Conservation (phyloP, 352 stramenopile genomes). For the Hyphochytrium catenoides region DNA sequence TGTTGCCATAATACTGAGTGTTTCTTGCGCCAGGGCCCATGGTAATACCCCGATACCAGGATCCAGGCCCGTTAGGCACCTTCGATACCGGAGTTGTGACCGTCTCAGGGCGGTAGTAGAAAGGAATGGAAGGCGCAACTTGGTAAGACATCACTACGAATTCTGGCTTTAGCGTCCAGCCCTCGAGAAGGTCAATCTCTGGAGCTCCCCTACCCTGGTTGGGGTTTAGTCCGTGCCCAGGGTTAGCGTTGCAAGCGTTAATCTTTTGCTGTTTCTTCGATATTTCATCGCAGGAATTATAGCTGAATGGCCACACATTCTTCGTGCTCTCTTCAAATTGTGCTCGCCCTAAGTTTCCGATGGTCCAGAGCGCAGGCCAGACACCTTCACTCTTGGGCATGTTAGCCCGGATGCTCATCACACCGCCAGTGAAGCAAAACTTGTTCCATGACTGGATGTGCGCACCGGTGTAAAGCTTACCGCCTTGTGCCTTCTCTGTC, state of each 20-base stretch:
- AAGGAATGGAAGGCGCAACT: conserved; percentile 33
- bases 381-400: conserved; percentile 24
- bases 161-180: conserved; percentile 31
- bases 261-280: conserved; percentile 52
- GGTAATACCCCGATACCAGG: too few species aligned
- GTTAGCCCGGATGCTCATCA: conserved; percentile 46
- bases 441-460: conserved; percentile 85
- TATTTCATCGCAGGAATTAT: conserved; percentile 40
- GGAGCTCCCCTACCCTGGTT: conserved; percentile 52
- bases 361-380: conserved; percentile 65
- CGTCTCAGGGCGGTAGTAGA: conserved; percentile 16
- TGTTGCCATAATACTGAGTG: too few species aligned
- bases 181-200: conserved; percentile 83
- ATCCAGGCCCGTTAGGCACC: too few species aligned
- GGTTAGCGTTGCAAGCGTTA: conserved; percentile 64
- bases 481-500: too few species aligned
- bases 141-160: conserved; percentile 71
- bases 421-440: conserved; percentile 78
- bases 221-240: conserved; percentile 63
- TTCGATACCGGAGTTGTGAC: not conserved
- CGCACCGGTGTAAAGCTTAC: conserved; percentile 18
- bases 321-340: conserved; percentile 51
- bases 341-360: conserved; percentile 57
- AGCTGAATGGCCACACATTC: conserved; percentile 70
- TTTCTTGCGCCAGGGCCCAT: too few species aligned